Evolutionary conservation across 805 yeast species (phyloP).

Genomic region (Wickerhamiella bombiphila): DNA sequence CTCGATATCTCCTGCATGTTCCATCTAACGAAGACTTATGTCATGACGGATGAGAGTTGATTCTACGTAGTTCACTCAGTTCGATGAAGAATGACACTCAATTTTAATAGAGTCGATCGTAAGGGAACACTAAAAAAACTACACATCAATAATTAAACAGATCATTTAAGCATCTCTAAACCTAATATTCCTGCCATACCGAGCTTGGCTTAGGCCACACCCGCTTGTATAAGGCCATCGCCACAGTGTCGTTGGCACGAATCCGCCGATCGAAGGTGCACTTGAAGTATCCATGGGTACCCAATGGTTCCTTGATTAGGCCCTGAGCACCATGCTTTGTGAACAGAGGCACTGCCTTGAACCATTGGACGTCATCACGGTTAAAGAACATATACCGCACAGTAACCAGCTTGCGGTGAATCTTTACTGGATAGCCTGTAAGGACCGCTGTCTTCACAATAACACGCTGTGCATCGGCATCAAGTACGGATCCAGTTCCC

Average conservation of each 20-base stretch:
- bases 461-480: conserved; percentile 71
- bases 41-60: too few species aligned
- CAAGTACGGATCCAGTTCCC: conserved; percentile 82
- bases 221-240: conserved; percentile 86
- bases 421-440: conserved; percentile 91
- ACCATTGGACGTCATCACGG: conserved; percentile 74
- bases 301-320: conserved; percentile 84
- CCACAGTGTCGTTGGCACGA: conserved; percentile 83
- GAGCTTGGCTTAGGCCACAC: conserved; percentile 74
- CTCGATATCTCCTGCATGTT: too few species aligned
- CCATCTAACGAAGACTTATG: too few species aligned
- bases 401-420: conserved; percentile 83
- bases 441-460: conserved; percentile 76
- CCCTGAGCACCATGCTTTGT: conserved; percentile 91
- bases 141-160: too few species aligned
- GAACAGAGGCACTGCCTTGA: conserved; percentile 80
- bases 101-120: too few species aligned
- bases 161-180: too few species aligned
- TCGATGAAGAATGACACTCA: too few species aligned
- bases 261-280: conserved; percentile 86
- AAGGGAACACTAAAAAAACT: too few species aligned
- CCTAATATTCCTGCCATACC: too few species aligned
- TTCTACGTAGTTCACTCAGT: too few species aligned
- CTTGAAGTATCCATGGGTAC: conserved; percentile 97
- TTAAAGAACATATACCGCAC: conserved; percentile 96